Base-by-base conservation (phyloP, 176 grass and related monocot genomes). In the Microstegium vimineum region DNA sequence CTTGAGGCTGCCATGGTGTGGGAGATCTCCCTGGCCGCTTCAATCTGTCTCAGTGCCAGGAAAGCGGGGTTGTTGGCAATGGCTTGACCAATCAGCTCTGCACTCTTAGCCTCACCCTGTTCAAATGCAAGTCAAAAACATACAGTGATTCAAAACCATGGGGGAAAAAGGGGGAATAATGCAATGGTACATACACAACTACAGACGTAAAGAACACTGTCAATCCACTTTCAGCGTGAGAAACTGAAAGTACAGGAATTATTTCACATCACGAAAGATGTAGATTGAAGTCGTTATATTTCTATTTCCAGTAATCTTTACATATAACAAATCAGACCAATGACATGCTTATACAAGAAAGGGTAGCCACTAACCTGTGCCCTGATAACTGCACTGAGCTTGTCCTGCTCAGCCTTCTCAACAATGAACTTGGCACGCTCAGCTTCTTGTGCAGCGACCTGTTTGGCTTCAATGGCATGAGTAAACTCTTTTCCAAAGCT, bases 401-500 rank as follows among this genome's bases (percentile, higher is more conserved):
- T 94, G 71, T 97, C 95, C 74, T 97, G 94, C 81, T 97, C 92
- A 25, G 90, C 90, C 56, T 97, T 97, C 69, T 94, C 92, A 77
- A 97, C 92, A 66, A 89, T 81, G 40, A 97, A 97, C 77, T 97
- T 97, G 30, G 94, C 94, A 83, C 86, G 87, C 80, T 97, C 92
- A 64, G 86, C 94, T 23, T 97, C 94, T 70, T 94, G 94, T 25
- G 94, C 94, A 76, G 95, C 95, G 69, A 98, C 95, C 79, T 98
- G 95, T 72, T 98, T 98, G 49, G 95, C 89, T 90, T 99, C 93
- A 80, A 99, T 95, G 33, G 96, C 96, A 90, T 89, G 85, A 49
- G 96, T 95, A 30, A 99, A 99, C 87, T 95, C 96, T 73, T 90
- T 98, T 40, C 93, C 93, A 73, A 95, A 98, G 76, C 93, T 91